Evolutionary conservation across 257 asterid species (phyloP), one percentile per base, ranked within the genome.

Genomic region (Scutellaria galericulata): DNA sequence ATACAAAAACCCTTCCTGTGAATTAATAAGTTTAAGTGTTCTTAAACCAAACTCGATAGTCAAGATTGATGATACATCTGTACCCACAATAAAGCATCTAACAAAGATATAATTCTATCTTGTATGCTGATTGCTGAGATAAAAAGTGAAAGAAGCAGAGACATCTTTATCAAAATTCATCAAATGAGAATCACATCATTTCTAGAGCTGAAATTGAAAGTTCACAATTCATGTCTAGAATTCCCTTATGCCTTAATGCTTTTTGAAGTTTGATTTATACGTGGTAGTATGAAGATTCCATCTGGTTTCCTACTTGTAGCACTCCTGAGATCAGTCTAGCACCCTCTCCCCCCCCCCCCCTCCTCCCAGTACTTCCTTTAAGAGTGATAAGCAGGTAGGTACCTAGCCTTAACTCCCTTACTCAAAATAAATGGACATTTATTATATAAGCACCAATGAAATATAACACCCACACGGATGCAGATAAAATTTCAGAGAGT

Each of bases 1-100:
- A 65, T 86, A 90, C 77, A 83, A 6, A 81, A 90, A 90, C 70
- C 96, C 96, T 82, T 90, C 94, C 96, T 90, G 87, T 61, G 37
- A 58, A 50, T 42, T 72, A 31, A 31, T 61, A n/a, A 55, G 41
- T 35, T 65, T 57, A 7, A 20, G 62, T 15, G 77, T 75, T 64
- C 37, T 35, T 53, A 64, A 42, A 67, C 14, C 20, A 68, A 18
- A n/a, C 20, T 46, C 61, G 15, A 35, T 14, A 2, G 65, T 11
- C 45, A 75, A 39, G 31, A 51, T 9, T 58, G 8, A 60, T 39
- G 51, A n/a, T 41, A 31, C 65, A 58, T 51, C 64, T 7, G 18
- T 14, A 14, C 52, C 52, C 64, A 67, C 5, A 37, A 55, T 5
- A 70, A 58, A 50, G 57, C 72, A 67, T 58, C 59, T 42, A 47